Base-by-base conservation (phyloP, 495 filamentous ascomycete species). In the Pyrenula aspistea region DNA sequence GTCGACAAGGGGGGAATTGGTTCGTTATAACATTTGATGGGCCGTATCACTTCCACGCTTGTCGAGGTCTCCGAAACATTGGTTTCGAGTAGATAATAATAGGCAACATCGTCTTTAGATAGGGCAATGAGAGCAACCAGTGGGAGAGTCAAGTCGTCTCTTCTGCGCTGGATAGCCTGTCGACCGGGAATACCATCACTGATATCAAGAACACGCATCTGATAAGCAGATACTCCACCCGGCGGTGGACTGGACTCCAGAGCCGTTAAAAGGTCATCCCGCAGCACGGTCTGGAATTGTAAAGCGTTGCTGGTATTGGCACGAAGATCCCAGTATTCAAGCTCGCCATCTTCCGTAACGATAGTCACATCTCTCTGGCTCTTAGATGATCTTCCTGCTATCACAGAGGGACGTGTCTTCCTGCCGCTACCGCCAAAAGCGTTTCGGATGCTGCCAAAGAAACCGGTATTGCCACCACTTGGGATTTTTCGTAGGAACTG, bases 241-340 rank as follows among this genome's bases (percentile, higher is more conserved):
- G 31, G 15, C 31, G 15, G 31, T 15, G 4, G 31, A 15, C 31
- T 42, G 8, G 31, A 42, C 4, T 63, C 59, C 23, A 72, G 59
- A 11, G 61, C 61, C 0, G 60, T 55, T 49, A 53, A 49, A 25
- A 82, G 59, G n/a, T 75, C 64, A 2, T 66, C 57, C 57, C 73
- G 73, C 10, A 73, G 62, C 62, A 83, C 76, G 22, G 74, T 68
- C 53, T 82, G 77, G 53, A 68, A 71, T 58, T 75, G 78, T 47
- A 82, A 65, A 2, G 72, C 69, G 56, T 80, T 77, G 20, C 78
- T 86, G 24, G 91, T 91, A 36, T 87, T 85, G 67, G 91, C 86
- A 63, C 89, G 88, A 2, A 95, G 76, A 64, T 88, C 85, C 93
- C 93, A 98, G 11, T 84, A 77, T 57, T 93, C 84, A 12, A 98